These are phyloP conservation scores for Parmales sp. DNA, from an alignment of 108 stramenopile species.

Conservation along the genomic window DNA sequence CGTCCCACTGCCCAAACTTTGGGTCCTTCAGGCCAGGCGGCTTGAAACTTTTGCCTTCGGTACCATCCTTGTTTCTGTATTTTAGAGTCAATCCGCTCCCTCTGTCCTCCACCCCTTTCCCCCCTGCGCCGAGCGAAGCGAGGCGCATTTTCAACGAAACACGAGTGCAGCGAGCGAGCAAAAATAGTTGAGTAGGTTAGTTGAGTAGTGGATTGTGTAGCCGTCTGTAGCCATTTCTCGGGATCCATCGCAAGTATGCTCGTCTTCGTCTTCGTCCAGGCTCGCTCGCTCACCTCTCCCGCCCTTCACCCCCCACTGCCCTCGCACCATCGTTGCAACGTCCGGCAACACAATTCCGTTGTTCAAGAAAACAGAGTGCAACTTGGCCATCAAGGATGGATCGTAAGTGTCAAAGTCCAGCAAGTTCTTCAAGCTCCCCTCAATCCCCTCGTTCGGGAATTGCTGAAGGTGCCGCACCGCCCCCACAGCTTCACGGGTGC, in stretches of 20 bases:
- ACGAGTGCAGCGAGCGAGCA: too few relatives aligned
- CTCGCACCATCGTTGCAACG: not conserved
- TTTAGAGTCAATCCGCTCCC: not conserved
- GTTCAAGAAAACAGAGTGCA: constrained; percentile 35
- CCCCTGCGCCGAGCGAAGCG: constrained; percentile 26
- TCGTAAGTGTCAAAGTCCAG: constrained; percentile 69
- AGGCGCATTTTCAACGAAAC: too few relatives aligned
- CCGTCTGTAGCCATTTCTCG: too few relatives aligned
- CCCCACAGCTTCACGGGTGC: constrained; percentile 62
- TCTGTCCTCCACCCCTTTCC: not conserved
- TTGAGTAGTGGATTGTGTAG: too few relatives aligned
- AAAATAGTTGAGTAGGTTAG: too few relatives aligned
- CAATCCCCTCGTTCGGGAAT: constrained; percentile 60
- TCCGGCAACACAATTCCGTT: constrained; percentile 39
- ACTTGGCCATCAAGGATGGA: constrained; percentile 20
- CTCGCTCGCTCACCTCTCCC: too few relatives aligned
- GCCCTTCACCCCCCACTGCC: not conserved
- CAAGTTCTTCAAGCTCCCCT: constrained; percentile 58
- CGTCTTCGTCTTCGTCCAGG: too few relatives aligned
- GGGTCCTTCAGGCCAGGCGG: constrained; percentile 32
- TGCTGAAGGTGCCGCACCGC: constrained; percentile 66
- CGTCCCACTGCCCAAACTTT: constrained; percentile 60
- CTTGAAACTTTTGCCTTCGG: constrained; percentile 1
- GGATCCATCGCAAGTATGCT: too few relatives aligned
- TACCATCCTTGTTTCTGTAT: not conserved